Conservation (phyloP, 2,329 filamentous ascomycete genomes). For the Fusarium coicis region DNA sequence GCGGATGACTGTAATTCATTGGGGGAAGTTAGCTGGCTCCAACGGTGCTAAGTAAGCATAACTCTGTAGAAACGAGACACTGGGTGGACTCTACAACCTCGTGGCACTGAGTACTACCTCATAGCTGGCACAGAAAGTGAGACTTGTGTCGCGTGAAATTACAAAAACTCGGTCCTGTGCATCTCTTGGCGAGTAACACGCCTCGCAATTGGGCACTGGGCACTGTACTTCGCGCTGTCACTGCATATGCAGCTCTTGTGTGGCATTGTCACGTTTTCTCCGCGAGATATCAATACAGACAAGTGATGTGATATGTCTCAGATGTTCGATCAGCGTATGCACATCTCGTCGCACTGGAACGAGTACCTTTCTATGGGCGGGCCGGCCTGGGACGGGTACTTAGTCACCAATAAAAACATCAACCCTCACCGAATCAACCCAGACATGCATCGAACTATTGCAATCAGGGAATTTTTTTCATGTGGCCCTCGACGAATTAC, state of each 20-base stretch:
- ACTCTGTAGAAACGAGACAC: rapidly evolving
- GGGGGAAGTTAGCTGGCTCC: rapidly evolving
- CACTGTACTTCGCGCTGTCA: not conserved
- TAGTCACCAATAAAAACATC: no score
- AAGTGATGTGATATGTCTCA: not conserved
- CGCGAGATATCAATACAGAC: not conserved
- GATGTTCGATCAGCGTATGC: not conserved
- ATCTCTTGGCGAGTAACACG: no score
- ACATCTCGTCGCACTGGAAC: rapidly evolving
- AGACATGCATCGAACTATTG: not conserved
- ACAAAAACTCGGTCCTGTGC: no score
- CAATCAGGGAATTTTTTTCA: no score
- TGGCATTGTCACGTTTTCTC: not conserved
- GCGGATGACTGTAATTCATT: not conserved
- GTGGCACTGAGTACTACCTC: not conserved
- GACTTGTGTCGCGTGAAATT: not conserved
- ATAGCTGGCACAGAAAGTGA: no score
- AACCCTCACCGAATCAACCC: not conserved
- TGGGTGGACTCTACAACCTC: not conserved
- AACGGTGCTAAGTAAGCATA: not conserved
- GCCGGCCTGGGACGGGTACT: no score
- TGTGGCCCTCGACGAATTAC: not conserved
- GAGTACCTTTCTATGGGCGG: rapidly evolving
- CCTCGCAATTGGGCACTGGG: no score
- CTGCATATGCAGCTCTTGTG: not conserved